phyloP scores from a whole-genome alignment of 2,329 filamentous ascomycete genomes.

The Xylariaceae sp. region DNA sequence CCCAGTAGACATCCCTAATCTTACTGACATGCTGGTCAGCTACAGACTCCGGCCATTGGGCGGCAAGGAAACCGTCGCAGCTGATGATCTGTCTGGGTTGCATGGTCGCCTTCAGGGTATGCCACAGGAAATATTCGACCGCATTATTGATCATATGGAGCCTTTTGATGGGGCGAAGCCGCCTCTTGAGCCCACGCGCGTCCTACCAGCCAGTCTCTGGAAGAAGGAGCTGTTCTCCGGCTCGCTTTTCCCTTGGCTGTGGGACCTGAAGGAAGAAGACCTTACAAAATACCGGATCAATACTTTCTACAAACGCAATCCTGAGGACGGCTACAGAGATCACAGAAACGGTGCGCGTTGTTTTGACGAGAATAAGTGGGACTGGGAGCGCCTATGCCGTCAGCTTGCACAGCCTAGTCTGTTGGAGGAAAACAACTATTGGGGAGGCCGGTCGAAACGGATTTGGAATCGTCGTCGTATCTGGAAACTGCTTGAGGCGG shows the following conservation, averaged over 20 bases:
- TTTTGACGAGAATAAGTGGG: constrained; percentile 15
- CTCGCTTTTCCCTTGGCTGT: constrained; percentile 22
- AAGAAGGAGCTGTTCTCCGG: constrained; percentile 15
- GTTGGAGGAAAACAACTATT: constrained; percentile 6
- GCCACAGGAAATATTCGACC: constrained; percentile 13
- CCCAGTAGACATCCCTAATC: neutral
- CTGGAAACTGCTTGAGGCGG: constrained; percentile 19
- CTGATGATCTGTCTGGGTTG: neutral
- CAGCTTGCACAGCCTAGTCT: constrained; percentile 17
- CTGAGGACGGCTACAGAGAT: neutral
- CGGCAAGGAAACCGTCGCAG: neutral
- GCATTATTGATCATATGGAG: constrained; percentile 10
- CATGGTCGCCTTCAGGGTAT: neutral
- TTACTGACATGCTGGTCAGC: constrained; percentile 8
- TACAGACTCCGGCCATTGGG: constrained; percentile 9
- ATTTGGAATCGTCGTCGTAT: constrained; percentile 25
- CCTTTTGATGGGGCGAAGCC: constrained; percentile 13
- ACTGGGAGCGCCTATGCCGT: constrained; percentile 26
- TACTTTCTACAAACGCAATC: neutral
- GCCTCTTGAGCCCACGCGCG: constrained; percentile 15
- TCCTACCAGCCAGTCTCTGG: constrained; percentile 18
- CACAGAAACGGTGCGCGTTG: neutral
- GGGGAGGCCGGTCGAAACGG: neutral
- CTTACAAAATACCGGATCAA: neutral
- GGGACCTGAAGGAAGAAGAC: constrained; percentile 11